A percentile compares a stretch with the other conserved stretches of the same genome.
Conservation (phyloP, 2,329 filamentous ascomycete species). For the Ceratocystis colombiana region DNA sequence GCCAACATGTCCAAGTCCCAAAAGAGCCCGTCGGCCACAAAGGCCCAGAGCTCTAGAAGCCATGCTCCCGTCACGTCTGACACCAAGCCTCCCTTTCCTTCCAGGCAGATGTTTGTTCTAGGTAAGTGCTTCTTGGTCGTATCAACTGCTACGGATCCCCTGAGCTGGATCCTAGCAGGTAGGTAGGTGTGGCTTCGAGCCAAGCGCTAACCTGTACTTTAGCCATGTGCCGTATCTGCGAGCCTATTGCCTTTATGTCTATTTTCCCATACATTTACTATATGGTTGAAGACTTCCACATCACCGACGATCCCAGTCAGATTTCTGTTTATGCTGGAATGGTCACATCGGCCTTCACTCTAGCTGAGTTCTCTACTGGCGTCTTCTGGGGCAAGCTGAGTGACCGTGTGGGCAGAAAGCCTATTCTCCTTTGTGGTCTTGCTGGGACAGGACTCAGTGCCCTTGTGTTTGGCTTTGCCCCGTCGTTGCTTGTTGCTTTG, state of each 20-base stretch:
- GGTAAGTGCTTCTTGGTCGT: conserved; percentile 32
- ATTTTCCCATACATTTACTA: conserved; percentile 98
- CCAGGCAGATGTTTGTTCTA: conserved; percentile 37
- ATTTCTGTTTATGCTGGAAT: conserved; percentile 91
- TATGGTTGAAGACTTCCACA: conserved; percentile 87
- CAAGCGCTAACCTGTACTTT: conserved; percentile 17
- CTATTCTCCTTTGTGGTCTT: conserved; percentile 80
- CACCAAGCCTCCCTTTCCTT: conserved; percentile 33
- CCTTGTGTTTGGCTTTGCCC: conserved; percentile 81
- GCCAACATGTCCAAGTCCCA: conserved; percentile 11
- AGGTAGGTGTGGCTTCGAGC: conserved; percentile 15
- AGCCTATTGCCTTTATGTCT: conserved; percentile 98
- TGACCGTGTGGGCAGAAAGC: conserved; percentile 85
- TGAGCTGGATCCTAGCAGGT: background rate
- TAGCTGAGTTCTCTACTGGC: conserved; percentile 88
- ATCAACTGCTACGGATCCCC: background rate
- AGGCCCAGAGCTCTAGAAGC: background rate
- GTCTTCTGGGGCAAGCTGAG: conserved; percentile 89
- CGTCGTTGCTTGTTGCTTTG: conserved; percentile 69
- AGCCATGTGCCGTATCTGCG: conserved; percentile 92
- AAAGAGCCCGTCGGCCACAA: background rate
- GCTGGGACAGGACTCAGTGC: conserved; percentile 88
- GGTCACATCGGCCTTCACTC: conserved; percentile 91
- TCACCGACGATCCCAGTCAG: conserved; percentile 65
- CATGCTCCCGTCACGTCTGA: background rate